Evolutionary conservation across 2,329 filamentous ascomycete genomes (phyloP), one percentile per base, ranked within the genome.

Genomic region (Penicillium sp.): DNA sequence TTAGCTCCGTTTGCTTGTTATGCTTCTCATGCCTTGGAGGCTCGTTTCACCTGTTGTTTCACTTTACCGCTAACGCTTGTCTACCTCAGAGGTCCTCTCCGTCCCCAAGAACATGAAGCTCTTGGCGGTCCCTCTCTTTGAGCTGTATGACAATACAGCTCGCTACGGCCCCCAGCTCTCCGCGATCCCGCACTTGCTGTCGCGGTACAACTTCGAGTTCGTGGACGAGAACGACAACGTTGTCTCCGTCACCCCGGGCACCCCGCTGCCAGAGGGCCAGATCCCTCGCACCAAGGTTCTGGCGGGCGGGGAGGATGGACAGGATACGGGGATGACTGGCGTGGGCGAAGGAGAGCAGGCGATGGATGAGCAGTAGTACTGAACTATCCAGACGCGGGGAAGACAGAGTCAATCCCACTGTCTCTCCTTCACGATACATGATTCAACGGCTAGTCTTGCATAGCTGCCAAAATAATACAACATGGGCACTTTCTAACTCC

Each of bases 21-120:
- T 22, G 47, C 31, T n/a, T 46, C 9, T 19, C 16, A 41, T 52
- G 22, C 41, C 6, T 19, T 49, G 7, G 14, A 14, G 18, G 14
- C 11, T 47, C 18, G 16, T 49, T 47, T n/a, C 24, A 10, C 13
- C 19, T 61, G 54, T 50, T 52, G 41, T 13, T 19, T 24, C 4
- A 18, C 18, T 19, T 40, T 49, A 41, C 24, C 37, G 39, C 49
- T 59, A 7, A 58, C 22, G 6, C 18, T 19, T 50, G 14, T 44
- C 35, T 24, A n/a, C 33, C 44, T 9, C 74, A 96, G 92, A 97
- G 80, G 90, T 98, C 14, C 84, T 99, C 44, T 96, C 91, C 70
- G 95, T 99, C 9, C 95, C 95, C 0, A 99, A 99, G 81, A 99
- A 99, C 79, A 98, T 99, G 95, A 99, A 99, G 76, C 87, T 99